phyloP scores from a whole-genome alignment of 73 alveolate genomes.

The Paramecium octaurelia region DNA sequence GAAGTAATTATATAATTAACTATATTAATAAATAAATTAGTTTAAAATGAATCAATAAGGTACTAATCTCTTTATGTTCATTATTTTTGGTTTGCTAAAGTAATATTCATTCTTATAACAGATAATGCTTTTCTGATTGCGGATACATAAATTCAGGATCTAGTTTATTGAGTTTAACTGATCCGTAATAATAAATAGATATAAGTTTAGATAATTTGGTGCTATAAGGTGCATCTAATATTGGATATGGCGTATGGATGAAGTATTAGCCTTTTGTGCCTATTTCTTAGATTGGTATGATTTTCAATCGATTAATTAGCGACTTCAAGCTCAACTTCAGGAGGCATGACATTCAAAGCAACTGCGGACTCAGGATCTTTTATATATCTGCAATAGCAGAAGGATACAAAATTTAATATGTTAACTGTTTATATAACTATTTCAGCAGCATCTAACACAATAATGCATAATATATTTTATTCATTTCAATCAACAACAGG shows the following conservation, averaged over 20 bases:
- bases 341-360: neutral
- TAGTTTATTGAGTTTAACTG: neutral
- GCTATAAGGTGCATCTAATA: neutral
- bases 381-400: neutral
- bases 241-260: neutral
- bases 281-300: neutral
- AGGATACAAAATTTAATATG: neutral
- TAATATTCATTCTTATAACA: neutral
- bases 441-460: neutral
- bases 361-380: neutral
- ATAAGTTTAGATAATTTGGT: neutral
- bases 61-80: neutral
- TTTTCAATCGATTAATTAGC: neutral
- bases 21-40: neutral
- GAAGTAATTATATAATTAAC: neutral
- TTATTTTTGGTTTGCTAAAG: neutral
- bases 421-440: neutral
- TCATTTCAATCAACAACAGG: neutral
- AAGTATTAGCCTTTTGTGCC: neutral
- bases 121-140: neutral
- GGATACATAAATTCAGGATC: neutral
- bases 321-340: neutral
- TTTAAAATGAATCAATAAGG: neutral
- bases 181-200: neutral
- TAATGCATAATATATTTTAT: neutral